A percentile compares a stretch with the other conserved stretches of the same genome.
Conservation (phyloP, 371 early-diverging fungal genomes). For the Sporodiniella umbellata region DNA sequence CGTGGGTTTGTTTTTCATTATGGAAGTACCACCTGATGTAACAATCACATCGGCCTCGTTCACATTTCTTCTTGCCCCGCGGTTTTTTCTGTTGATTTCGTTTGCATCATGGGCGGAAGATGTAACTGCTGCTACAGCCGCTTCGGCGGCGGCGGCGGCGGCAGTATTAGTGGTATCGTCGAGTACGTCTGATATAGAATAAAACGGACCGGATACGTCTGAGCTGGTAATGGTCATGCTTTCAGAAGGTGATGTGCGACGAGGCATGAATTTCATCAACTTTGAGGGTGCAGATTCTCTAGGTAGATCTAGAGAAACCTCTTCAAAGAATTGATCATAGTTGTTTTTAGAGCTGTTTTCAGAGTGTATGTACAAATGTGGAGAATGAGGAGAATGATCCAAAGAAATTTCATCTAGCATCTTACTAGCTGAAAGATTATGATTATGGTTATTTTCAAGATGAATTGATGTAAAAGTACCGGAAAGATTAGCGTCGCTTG, state of each 20-base stretch:
- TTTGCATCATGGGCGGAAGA: slow-evolving; percentile 5
- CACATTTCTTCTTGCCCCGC: slow-evolving; percentile 40
- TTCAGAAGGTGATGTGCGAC: slow-evolving; percentile 9
- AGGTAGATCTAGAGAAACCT: slow-evolving; percentile 49
- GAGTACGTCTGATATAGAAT: slow-evolving; percentile 47
- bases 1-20: slow-evolving; percentile 33
- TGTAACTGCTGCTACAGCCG: slow-evolving; percentile 12
- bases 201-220: slow-evolving; percentile 47
- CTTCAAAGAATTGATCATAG: slow-evolving; percentile 53
- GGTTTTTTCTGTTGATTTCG: slow-evolving; percentile 10
- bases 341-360: slow-evolving; percentile 12
- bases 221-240: slow-evolving; percentile 17
- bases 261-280: slow-evolving; percentile 41
- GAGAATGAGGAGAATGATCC: slow-evolving; percentile 4
- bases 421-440: slow-evolving; percentile 18
- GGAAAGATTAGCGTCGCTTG: slow-evolving; percentile 2
- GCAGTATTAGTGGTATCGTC: slow-evolving; percentile 23
- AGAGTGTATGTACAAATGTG: slow-evolving; percentile 2
- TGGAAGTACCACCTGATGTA: slow-evolving; percentile 39
- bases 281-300: slow-evolving; percentile 27
- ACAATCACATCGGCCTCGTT: slow-evolving; percentile 38
- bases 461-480: slow-evolving; percentile 12
- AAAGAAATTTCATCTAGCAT: slow-evolving; percentile 30
- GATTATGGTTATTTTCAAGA: slow-evolving; percentile 1
- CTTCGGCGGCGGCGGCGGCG: slow-evolving; percentile 16